Evolutionary conservation across 805 yeast genomes (phyloP), one percentile per base, ranked within the genome.

Genomic region (Phaffomyces opuntiae): DNA sequence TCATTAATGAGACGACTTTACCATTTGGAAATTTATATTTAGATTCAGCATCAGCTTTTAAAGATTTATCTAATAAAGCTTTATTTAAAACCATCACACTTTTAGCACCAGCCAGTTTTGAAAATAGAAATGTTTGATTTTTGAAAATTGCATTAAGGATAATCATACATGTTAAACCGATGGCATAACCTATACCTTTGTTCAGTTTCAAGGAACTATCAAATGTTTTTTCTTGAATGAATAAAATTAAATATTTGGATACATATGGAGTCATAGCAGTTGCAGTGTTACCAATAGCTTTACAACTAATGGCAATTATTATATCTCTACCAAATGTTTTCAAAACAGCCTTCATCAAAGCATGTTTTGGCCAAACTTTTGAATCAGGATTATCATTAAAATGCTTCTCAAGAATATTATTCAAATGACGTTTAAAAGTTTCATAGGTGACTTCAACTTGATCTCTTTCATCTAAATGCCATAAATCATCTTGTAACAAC

Each of bases 161-260:
- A 52, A 82, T 74, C 57, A 88, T 64, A 1, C 69, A 52, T 38
- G 79, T 73, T 4, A 84, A 67, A 16, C 89, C 95, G 44, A 87
- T 62, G 3, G 90, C 83, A 55, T 78, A 83, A 8, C 91, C 96
- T 16, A 84, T 69, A 50, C 96, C 96, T 33, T 63, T 68, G 39
- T 78, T 68, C 21, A 66, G 55, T 11, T 66, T 57, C 8, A 57
- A 51, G 14, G 65, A 63, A 19, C 68, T 54, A 9, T 75, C 74
- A 25, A 51, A 49, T 19, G 69, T 68, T 44, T 70, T 66, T 36
- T 50, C 53, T 50, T 72, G 73, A 14, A 80, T 80, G 49, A 68
- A 78, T 32, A 66, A 63, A 45, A 81, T 78, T 44, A 81, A 63
- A 37, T 68, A 66, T 55, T 72, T 73, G 8, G 77, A 68, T 16